Base-by-base conservation (phyloP, 495 filamentous ascomycete species). In the Aspergillus steynii region DNA sequence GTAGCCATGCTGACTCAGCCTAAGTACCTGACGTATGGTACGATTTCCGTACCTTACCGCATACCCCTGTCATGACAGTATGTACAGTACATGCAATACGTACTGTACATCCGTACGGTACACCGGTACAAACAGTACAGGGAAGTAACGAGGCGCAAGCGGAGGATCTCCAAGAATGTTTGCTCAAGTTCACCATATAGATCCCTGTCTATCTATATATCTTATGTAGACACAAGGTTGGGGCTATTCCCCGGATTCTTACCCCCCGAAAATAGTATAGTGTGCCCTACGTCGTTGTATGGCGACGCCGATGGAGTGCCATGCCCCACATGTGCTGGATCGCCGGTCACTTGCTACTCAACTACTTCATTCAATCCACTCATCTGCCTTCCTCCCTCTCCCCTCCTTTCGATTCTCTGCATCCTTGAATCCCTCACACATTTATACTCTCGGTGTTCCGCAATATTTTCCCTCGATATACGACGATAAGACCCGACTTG, bases 1-100 rank as follows among this genome's bases (percentile, higher is more conserved):
- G 37, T 4, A 42, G 37, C 37, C 12, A 42, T 42, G 66, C 60
- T 68, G 63, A 68, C 55, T 68, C 60, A 68, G 46, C 58, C n/a
- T 15, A 29, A 58, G 28, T 1, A 37, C 54, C 48, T 50, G 25
- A 14, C 15, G 53, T 66, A 63, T 63, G 7, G 5, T 12, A 1
- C 14, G 3, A 14, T 8, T 42, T 20, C 20, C 20, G 20, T 20
- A 20, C 20, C 20, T 20, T 20, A 20, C 20, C 20, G 20, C 20
- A 20, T 20, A 20, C 20, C 20, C 20, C 20, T 20, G 20, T 20
- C 20, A 42, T 42, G 12, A 42, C 37, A 42, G 7, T 32, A 7
- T 32, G 34, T 42, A 42, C 37, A 10, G 20, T 42, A 42, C 37
- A 42, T 42, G 20, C 20, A 42, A 42, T 3, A 34, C 31, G 3